phyloP scores from a whole-genome alignment of 805 yeast genomes.

The Ogataea sp. region DNA sequence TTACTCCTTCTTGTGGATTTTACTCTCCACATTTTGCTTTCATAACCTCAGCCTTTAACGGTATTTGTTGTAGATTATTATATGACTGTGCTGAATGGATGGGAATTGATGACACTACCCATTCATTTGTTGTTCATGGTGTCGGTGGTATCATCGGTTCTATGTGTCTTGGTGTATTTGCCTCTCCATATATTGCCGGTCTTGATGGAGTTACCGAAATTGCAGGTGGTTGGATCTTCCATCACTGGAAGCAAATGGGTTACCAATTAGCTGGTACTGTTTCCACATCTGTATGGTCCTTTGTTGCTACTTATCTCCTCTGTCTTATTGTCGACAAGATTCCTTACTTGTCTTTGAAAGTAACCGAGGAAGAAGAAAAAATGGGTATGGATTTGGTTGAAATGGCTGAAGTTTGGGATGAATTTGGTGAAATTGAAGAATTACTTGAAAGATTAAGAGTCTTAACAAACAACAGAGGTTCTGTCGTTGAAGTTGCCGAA shows the following conservation, averaged over 20 bases:
- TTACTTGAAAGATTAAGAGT: not conserved
- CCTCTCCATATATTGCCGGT: conserved; percentile 33
- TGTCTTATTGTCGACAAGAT: conserved; percentile 40
- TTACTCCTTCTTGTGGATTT: conserved; percentile 39
- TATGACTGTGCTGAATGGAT: conserved; percentile 30
- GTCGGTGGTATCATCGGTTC: conserved; percentile 40
- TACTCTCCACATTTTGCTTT: conserved; percentile 40
- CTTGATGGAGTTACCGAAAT: conserved; percentile 36
- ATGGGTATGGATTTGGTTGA: conserved; percentile 44
- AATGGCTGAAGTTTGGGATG: conserved; percentile 31
- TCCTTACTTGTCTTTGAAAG: conserved; percentile 42
- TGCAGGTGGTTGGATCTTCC: conserved; percentile 39
- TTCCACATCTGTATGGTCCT: conserved; percentile 36
- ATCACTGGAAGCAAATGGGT: conserved; percentile 37
- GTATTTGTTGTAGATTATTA: conserved; percentile 27
- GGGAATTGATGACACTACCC: conserved; percentile 37
- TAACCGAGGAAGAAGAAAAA: conserved; percentile 36
- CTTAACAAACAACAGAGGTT: not conserved
- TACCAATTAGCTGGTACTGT: conserved; percentile 37
- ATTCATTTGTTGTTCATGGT: conserved; percentile 39
- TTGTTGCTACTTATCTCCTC: conserved; percentile 31
- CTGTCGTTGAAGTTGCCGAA: not conserved
- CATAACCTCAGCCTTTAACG: conserved; percentile 32
- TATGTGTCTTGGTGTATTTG: conserved; percentile 36
- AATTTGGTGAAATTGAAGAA: conserved; percentile 1